Base-by-base conservation (phyloP, 192 early-diverging fungal genomes). In the Coemansia erecta region DNA sequence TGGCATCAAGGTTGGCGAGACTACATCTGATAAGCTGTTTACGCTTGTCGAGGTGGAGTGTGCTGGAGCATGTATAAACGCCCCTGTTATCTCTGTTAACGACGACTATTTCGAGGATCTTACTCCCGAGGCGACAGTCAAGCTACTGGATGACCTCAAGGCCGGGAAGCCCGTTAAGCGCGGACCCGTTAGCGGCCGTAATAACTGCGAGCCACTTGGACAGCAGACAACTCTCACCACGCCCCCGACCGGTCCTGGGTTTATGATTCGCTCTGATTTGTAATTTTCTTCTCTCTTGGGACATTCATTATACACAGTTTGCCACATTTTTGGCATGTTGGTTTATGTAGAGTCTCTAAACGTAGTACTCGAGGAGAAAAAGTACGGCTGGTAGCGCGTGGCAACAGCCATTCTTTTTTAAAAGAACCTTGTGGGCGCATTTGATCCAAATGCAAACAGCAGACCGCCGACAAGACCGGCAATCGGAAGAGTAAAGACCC, bases 31-130 rank as follows among this genome's bases (percentile, higher is more conserved):
- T 70, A 90, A 90, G 63, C 77, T 91, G 62, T 98, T 99, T 71
- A 99, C 97, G 21, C 81, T 99, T 48, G 96, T 98, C n/a, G 97
- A 99, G 72, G 97, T 99, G 22, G 97, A 99, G 78, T 99, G 97
- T 64, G 97, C 97, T 26, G 97, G 94, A 53, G 97, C 97, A 15
- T 99, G 97, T 70, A 87, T 94, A 53, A 99, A 99, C 63, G 94
- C 95, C 13, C 97, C 95, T 3, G 95, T 99, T 6, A 79, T 99
- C 68, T 94, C 97, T 42, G 86, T 98, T 54, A 98, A 98, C 77
- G 96, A 98, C 56, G 96, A 98, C 60, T 98, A 98, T 77, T 98
- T 90, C 77, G 97, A 99, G 86, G 97, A 99, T 74, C 82, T 99
- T 64, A 98, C 95, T 10, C 86, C 94, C 33, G 91, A 94, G 61